phyloP scores from a whole-genome alignment of 805 yeast species.

The Blastobotrys mokoenaii region DNA sequence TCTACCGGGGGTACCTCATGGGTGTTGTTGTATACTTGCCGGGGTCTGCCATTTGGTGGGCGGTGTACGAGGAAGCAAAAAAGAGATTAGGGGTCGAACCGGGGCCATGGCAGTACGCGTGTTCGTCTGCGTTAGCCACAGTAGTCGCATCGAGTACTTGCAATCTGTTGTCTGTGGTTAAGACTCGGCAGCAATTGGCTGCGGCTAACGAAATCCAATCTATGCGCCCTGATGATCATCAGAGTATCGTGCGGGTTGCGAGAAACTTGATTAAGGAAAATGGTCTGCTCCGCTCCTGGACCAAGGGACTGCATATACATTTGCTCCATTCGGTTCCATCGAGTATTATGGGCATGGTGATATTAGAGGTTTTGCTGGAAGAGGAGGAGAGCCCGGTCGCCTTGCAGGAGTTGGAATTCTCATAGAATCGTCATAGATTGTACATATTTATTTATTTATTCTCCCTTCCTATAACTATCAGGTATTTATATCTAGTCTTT shows the following conservation, averaged over 20 bases:
- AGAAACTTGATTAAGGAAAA: conserved; percentile 30
- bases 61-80: conserved; percentile 22
- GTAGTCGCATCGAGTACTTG: conserved; percentile 29
- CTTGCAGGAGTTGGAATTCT: no score
- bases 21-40: conserved; percentile 36
- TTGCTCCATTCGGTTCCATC: conserved; percentile 33
- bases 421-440: no score
- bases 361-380: conserved; percentile 33
- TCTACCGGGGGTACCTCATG: conserved; percentile 63
- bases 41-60: conserved; percentile 37
- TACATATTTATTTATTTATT: no score
- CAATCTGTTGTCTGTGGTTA: conserved; percentile 34
- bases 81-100: not conserved
- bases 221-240: conserved; percentile 31
- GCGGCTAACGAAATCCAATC: conserved; percentile 30
- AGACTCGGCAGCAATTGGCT: conserved; percentile 39
- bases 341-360: conserved; percentile 33
- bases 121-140: conserved; percentile 32
- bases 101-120: conserved; percentile 22
- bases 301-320: conserved; percentile 31
- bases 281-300: conserved; percentile 29
- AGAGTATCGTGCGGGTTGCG: conserved; percentile 28
- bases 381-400: not conserved
- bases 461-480: no score
- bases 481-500: no score